Conservation (phyloP, 2,329 filamentous ascomycete genomes). For the Coniella vitis region DNA sequence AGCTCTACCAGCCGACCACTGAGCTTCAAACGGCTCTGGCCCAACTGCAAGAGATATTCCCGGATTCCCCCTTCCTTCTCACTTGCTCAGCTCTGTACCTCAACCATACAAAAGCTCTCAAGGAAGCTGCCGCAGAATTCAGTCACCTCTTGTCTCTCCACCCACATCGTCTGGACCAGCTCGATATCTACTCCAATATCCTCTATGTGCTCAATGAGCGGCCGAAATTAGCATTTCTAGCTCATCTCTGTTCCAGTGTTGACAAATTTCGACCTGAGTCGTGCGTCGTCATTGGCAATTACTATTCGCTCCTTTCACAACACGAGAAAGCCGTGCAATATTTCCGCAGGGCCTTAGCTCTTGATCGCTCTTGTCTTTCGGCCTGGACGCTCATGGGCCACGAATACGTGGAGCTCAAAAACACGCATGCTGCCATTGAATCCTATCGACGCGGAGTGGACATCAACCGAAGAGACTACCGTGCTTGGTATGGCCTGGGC, state of each 20-base stretch:
- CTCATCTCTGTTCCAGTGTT: constrained; percentile 81
- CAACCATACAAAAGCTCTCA: constrained; percentile 83
- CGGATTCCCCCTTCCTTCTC: constrained; percentile 78
- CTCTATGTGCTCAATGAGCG: constrained; percentile 86
- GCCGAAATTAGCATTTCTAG: constrained; percentile 86
- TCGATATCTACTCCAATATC: constrained; percentile 97
- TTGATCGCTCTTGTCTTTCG: constrained; percentile 85
- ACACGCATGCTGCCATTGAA: constrained; percentile 95
- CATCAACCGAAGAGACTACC: constrained; percentile 91
- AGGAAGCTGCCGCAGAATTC: constrained; percentile 60
- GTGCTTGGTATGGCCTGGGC: constrained; percentile 94
- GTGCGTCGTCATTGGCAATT: constrained; percentile 94
- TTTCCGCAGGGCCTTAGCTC: constrained; percentile 83
- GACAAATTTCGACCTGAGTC: constrained; percentile 97
- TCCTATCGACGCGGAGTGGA: constrained; percentile 94
- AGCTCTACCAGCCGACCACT: constrained; percentile 80
- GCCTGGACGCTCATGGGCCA: constrained; percentile 99
- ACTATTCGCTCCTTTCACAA: constrained; percentile 88
- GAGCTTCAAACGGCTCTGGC: constrained; percentile 67
- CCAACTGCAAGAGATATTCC: constrained; percentile 78
- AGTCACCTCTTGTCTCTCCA: constrained; percentile 74
- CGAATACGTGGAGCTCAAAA: constrained; percentile 97
- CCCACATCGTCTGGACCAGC: constrained; percentile 70
- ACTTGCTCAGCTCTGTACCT: constrained; percentile 82
- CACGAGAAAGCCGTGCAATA: constrained; percentile 98